Conservation (phyloP, 2,329 filamentous ascomycete species). For the Chrysosporium keratinophilum region DNA sequence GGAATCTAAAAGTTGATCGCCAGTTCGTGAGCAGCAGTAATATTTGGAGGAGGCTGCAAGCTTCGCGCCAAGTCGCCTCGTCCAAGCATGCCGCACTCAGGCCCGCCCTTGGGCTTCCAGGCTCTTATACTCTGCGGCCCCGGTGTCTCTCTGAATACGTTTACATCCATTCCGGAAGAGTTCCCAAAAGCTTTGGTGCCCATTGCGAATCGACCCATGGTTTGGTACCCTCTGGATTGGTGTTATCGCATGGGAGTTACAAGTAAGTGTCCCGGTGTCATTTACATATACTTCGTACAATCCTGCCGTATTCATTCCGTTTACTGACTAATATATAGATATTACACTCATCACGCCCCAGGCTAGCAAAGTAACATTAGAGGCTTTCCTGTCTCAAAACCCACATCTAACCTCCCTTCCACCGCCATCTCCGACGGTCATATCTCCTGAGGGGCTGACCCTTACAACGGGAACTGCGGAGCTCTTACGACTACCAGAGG, state of each 20-base stretch:
- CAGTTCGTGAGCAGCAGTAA: too few relatives aligned
- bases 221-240: conserved; percentile 42
- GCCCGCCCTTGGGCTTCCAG: conserved; percentile 32
- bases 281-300: too few relatives aligned
- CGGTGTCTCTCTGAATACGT: conserved; percentile 41
- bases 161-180: conserved; percentile 41
- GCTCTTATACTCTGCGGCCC: conserved; percentile 41
- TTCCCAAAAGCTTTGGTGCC: conserved; percentile 42
- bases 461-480: conserved; percentile 84
- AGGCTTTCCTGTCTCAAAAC: conserved; percentile 40
- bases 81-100: conserved; percentile 7
- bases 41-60: neutral
- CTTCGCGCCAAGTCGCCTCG: neutral
- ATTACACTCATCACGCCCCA: conserved; percentile 42
- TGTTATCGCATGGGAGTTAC: conserved; percentile 41
- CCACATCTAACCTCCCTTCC: conserved; percentile 42
- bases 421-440: conserved; percentile 50
- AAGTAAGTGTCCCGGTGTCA: conserved; percentile 24
- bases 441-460: conserved; percentile 65
- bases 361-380: conserved; percentile 33
- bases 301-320: neutral
- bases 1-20: neutral
- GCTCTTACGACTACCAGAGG: conserved; percentile 71
- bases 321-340: conserved; percentile 22
- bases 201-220: conserved; percentile 42